phyloP scores from a whole-genome alignment of 176 grass and related monocot genomes.

The Tillandsia fasciculata region DNA sequence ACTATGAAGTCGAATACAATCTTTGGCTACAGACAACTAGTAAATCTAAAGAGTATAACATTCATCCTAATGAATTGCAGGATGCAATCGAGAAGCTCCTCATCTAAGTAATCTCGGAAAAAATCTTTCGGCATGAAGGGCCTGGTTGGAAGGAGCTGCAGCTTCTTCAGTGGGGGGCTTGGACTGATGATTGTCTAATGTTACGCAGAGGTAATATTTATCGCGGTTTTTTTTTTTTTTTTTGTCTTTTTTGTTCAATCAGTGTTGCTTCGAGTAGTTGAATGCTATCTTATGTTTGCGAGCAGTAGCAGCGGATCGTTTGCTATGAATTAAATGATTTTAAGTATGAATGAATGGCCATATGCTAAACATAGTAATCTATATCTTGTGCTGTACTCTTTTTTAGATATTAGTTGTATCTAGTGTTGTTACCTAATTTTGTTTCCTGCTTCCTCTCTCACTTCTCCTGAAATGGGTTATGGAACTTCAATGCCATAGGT shows the following conservation, averaged over 20 bases:
- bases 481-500: no score
- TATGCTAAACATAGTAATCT: no score
- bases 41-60: no score
- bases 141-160: constrained; percentile 26
- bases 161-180: constrained; percentile 74
- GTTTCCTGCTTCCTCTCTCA: no score
- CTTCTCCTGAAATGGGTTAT: no score
- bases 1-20: no score
- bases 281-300: background rate
- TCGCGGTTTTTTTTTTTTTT: constrained; percentile 24
- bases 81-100: constrained; percentile 85
- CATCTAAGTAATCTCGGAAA: constrained; percentile 39
- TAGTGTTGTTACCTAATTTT: no score
- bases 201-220: background rate
- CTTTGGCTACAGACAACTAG: no score
- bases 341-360: no score
- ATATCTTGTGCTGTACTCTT: no score
- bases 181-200: constrained; percentile 65
- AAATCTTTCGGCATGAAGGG: constrained; percentile 70
- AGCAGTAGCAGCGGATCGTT: background rate
- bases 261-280: background rate
- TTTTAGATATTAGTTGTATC: no score
- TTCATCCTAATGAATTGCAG: constrained; percentile 20
- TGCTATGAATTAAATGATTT: no score
- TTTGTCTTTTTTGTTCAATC: background rate